Evolutionary conservation across 768 basidiomycete species (phyloP), one percentile per base, ranked within the genome.

Genomic region (Lactarius evosmus): DNA sequence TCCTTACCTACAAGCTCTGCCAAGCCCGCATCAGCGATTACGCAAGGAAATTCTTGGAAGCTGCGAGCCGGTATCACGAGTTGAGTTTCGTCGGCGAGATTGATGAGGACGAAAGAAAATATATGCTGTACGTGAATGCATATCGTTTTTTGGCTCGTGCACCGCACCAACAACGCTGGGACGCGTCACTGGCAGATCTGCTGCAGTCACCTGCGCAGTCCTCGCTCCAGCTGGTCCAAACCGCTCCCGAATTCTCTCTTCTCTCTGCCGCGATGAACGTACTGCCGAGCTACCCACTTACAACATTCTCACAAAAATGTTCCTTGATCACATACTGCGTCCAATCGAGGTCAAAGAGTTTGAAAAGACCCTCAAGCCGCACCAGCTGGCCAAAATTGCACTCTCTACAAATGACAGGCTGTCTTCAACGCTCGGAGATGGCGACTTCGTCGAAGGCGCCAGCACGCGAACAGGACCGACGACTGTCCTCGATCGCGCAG

Each of bases 141-240:
- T 34, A 38, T 27, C 51, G 65, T 57, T 27, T n/a, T 7, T 0
- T n/a, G 40, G 62, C 36, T 41, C 36, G 65, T 60, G 22, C n/a
- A 38, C 14, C 29, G n/a, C 50, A 25, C 46, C 27, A 34, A 60
- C 11, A 66, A 56, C 7, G 69, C 57, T 36, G 30, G 46, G 46
- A 49, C 14, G 29, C 36, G 41, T 25, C 19, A n/a, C n/a, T n/a
- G n/a, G n/a, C n/a, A 96, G 94, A 40, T 80, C 87, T 58, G 91
- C 95, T 40, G 95, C 97, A 11, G 94, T 98, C 36, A 95, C 93
- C 1, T 98, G 96, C 72, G 95, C 93, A 22, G 94, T 99, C 62
- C 84, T 99, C 17, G 97, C 95, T 12, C 96, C 97, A 16, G 95
- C 97, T 51, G 97, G 97, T 0, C 97, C 97, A 8, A 94, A 94